phyloP scores from a whole-genome alignment of 257 asterid genomes.

The Jacaranda mimosifolia region DNA sequence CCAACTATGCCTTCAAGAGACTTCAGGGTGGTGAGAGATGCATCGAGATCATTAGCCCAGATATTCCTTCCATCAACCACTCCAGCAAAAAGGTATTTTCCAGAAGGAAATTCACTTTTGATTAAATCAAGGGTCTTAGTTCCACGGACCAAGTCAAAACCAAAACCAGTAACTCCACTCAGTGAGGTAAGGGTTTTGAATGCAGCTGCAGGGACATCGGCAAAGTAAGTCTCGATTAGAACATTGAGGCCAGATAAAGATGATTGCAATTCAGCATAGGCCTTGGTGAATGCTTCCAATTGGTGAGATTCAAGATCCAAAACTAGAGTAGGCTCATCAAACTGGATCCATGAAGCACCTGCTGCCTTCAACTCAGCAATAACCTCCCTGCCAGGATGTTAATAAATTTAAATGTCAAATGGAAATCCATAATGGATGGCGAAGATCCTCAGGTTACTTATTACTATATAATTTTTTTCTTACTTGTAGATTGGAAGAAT shows the following conservation, averaged over 20 bases:
- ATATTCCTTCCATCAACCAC: not conserved
- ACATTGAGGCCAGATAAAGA: not conserved
- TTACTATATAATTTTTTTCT: not conserved
- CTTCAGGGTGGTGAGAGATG: not conserved
- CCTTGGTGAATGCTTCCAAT: not conserved
- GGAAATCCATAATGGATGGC: not conserved
- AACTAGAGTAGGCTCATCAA: not conserved
- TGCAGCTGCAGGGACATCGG: not conserved
- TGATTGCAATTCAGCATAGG: not conserved
- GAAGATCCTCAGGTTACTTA: not conserved
- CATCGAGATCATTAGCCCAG: not conserved
- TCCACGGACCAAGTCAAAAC: not conserved
- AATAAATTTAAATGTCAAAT: not conserved
- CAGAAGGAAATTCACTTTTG: not conserved
- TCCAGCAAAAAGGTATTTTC: constrained; percentile 1
- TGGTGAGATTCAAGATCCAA: not conserved
- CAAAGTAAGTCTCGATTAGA: not conserved
- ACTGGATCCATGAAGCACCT: not conserved
- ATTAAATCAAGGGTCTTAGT: not conserved
- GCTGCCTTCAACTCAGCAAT: not conserved
- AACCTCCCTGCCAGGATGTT: not conserved
- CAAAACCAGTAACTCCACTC: not conserved
- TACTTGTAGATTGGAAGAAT: constrained; percentile 1
- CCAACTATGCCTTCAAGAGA: not conserved
- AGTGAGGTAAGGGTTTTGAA: not conserved